phyloP scores from a whole-genome alignment of 1,139 yeast genomes.

The Pneumocystis wakefieldiae region DNA sequence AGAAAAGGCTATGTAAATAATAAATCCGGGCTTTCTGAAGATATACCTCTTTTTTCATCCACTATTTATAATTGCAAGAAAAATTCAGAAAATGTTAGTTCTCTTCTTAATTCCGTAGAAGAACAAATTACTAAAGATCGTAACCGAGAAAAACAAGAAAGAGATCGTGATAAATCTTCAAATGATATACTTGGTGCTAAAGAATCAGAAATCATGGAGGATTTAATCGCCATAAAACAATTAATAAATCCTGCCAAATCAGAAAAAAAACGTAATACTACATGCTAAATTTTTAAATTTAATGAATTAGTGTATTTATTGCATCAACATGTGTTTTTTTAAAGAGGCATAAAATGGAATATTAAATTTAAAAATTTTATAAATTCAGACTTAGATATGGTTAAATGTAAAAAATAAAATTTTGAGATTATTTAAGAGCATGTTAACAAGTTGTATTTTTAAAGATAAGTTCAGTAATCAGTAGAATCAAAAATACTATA shows the following conservation, averaged over 20 bases:
- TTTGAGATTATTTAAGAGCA: background rate
- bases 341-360: no score
- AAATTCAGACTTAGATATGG: background rate
- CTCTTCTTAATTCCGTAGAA: background rate
- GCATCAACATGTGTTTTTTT: no score
- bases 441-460: no score
- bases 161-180: background rate
- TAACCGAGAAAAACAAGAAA: background rate
- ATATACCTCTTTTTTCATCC: background rate
- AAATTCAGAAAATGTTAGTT: background rate
- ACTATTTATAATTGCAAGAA: background rate
- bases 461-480: no score
- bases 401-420: background rate
- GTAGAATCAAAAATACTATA: no score
- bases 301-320: no score
- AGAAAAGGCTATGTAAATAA: conserved; percentile 3
- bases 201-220: background rate
- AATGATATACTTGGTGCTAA: background rate
- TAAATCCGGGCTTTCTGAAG: background rate
- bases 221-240: background rate
- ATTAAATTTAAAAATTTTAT: background rate
- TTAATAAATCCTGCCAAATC: background rate
- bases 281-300: background rate
- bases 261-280: background rate
- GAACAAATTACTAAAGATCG: background rate